phyloP scores from a whole-genome alignment of 768 basidiomycete genomes.

The Naganishia friedmannii region DNA sequence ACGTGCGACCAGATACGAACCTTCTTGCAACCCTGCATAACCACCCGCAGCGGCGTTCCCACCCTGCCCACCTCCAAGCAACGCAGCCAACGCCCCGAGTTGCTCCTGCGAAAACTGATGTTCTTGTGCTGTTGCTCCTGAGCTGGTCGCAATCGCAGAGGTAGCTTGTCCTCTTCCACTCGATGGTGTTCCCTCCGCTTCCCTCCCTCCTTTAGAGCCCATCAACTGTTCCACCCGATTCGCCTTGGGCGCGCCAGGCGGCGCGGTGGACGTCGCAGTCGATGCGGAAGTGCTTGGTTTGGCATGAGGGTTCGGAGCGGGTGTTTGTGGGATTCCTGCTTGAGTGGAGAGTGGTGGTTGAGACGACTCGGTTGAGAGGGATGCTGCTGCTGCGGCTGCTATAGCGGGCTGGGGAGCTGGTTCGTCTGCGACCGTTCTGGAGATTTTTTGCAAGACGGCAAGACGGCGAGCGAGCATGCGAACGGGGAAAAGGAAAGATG shows the following conservation, averaged over 20 bases:
- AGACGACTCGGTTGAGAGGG: conserved; percentile 4
- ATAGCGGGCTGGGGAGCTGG: conserved; percentile 8
- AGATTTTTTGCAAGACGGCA: background rate
- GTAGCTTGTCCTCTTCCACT: background rate
- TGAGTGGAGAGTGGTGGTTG: conserved; percentile 3
- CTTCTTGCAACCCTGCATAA: conserved; percentile 29
- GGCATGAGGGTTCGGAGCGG: conserved; percentile 14
- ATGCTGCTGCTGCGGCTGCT: conserved; percentile 14
- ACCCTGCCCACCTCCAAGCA: conserved; percentile 18
- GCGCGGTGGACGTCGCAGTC: background rate
- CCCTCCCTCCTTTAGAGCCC: background rate
- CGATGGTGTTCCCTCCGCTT: background rate
- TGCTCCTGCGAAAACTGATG: conserved; percentile 27
- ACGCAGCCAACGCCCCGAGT: conserved; percentile 26
- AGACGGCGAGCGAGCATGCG: background rate
- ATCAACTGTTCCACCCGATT: conserved; percentile 19
- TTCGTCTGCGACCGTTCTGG: background rate
- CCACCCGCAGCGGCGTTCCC: conserved; percentile 8
- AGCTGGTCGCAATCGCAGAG: background rate
- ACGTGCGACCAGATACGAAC: conserved; percentile 2
- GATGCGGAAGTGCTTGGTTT: background rate
- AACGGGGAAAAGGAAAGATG: background rate
- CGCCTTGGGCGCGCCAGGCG: conserved; percentile 20
- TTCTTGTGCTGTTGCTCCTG: background rate
- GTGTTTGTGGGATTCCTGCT: conserved; percentile 7